Conservation (phyloP, 1,284 basidiomycete species). For the Xerocomus minutiporus region DNA sequence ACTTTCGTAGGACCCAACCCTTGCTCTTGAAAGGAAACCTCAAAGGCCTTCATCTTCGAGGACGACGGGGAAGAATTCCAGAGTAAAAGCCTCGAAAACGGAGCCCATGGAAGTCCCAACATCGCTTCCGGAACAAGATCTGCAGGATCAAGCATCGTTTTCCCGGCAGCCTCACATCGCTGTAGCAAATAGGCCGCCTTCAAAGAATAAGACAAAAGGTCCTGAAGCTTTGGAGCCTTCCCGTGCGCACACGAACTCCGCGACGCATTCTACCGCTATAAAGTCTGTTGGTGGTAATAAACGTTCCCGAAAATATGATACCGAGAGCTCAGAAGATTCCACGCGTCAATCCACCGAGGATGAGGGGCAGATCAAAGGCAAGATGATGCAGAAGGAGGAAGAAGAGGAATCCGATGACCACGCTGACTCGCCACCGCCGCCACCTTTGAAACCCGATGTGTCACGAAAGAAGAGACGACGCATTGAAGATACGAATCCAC, state of each 20-base stretch:
- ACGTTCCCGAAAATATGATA: constrained; percentile 25
- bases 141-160: constrained; percentile 8
- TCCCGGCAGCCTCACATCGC: constrained; percentile 1
- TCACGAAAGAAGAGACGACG: constrained; percentile 56
- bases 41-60: constrained; percentile 10
- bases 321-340: constrained; percentile 22
- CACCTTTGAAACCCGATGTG: constrained; percentile 16
- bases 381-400: constrained; percentile 30
- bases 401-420: constrained; percentile 39
- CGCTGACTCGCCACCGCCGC: constrained; percentile 28
- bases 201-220: constrained; percentile 5
- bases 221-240: constrained; percentile 1
- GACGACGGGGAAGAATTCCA: constrained; percentile 10
- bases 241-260: constrained; percentile 3
- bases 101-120: constrained; percentile 33
- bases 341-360: constrained; percentile 7
- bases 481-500: constrained; percentile 22
- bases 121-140: constrained; percentile 36
- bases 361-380: background rate
- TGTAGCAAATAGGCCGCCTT: constrained; percentile 1
- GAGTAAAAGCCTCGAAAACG: constrained; percentile 11
- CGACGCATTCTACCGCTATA: background rate
- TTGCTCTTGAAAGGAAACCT: constrained; percentile 5
- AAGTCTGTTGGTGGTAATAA: constrained; percentile 18
- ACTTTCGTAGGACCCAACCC: constrained; percentile 1